Base-by-base conservation (phyloP, 139 green algal genomes). In the Micromonas commoda region DNA sequence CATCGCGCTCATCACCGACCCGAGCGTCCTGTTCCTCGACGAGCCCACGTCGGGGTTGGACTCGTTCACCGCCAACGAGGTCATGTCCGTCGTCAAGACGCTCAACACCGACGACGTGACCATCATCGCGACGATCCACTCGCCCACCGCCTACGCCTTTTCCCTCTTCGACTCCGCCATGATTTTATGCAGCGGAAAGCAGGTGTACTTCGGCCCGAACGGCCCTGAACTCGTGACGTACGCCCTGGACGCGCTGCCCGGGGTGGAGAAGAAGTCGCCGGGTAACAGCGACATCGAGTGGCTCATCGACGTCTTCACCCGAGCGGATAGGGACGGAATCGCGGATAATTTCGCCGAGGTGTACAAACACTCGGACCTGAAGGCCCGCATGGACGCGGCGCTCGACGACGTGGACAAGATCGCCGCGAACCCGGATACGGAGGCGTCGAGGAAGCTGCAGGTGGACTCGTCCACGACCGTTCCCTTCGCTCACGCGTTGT, bases 21-120 rank as follows among this genome's bases (percentile, higher is more conserved):
- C 88, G 3, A 64, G 81, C 20, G 83, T 91, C 9, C 80, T 91
- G 6, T 90, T 92, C 73, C 78, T 93, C 64, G 90, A 93, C 67
- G 87, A 91, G 67, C 88, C 87, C 57, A 91, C 89, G 51, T 79
- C 45, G 28, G 89, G 90, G 16, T 80, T 94, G 32, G 87, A 94
- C 80, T 90, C 83, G 2, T 90, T 86, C 82, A 93, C 89, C 3
- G 77, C 89, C 0, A 87, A 57, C 57, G 74, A 72, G 16, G 26
- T 80, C 60, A 72, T 80, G 74, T 33, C 21, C 60, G 60, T 72
- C 20, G 38, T 71, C 37, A 45, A 67, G 20, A 28, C 39, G 29
- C 5, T 63, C 29, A 64, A 53, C 2, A 71, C 68, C 19, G 64
- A 65, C 23, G 76, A 29, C 19, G 38, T 74, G 24, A 66, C 37